phyloP scores from a whole-genome alignment of 805 yeast genomes.

The Teunomyces tritomae region DNA sequence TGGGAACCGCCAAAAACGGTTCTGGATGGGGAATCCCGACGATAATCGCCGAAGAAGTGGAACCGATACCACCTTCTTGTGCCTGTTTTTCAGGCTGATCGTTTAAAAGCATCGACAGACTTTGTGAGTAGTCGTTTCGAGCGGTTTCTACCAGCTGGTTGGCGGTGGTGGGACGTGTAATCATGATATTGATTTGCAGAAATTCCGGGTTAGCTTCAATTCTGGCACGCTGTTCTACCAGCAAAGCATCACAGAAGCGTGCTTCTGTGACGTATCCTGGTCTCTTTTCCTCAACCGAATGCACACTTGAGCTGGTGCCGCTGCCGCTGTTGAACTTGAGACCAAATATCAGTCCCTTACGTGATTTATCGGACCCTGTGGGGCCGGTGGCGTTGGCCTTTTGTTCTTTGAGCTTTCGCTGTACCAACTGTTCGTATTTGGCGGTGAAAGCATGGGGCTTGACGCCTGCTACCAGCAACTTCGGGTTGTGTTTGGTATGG shows the following conservation, averaged over 20 bases:
- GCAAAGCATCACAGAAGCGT: slow-evolving; percentile 28
- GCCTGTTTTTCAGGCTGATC: slow-evolving; percentile 12
- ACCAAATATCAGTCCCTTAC: slow-evolving; percentile 41
- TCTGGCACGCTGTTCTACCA: slow-evolving; percentile 32
- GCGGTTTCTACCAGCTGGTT: slow-evolving; percentile 8
- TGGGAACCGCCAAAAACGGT: slow-evolving; percentile 28
- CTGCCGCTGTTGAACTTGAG: slow-evolving; percentile 30
- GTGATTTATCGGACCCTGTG: slow-evolving; percentile 17
- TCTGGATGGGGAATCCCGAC: slow-evolving; percentile 42
- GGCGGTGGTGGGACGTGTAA: slow-evolving; percentile 33
- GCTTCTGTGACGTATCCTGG: slow-evolving; percentile 23
- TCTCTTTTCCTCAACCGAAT: slow-evolving; percentile 7
- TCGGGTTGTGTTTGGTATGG: slow-evolving; percentile 28
- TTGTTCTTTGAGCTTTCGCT: slow-evolving; percentile 33
- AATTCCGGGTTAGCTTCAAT: slow-evolving; percentile 21
- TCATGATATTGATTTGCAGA: slow-evolving; percentile 29
- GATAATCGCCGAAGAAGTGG: slow-evolving; percentile 32
- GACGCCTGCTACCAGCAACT: slow-evolving; percentile 27
- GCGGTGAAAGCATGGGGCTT: slow-evolving; percentile 34
- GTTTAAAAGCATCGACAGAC: slow-evolving; percentile 33
- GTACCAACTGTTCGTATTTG: slow-evolving; percentile 40
- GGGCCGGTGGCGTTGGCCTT: slow-evolving; percentile 1
- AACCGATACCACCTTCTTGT: slow-evolving; percentile 22
- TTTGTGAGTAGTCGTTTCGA: slow-evolving; percentile 26
- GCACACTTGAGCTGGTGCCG: neutral